Percentiles rank a stretch among this genome's conserved stretches.
Conservation (phyloP, 495 filamentous ascomycete genomes). For the Aeminium ludgeri region DNA sequence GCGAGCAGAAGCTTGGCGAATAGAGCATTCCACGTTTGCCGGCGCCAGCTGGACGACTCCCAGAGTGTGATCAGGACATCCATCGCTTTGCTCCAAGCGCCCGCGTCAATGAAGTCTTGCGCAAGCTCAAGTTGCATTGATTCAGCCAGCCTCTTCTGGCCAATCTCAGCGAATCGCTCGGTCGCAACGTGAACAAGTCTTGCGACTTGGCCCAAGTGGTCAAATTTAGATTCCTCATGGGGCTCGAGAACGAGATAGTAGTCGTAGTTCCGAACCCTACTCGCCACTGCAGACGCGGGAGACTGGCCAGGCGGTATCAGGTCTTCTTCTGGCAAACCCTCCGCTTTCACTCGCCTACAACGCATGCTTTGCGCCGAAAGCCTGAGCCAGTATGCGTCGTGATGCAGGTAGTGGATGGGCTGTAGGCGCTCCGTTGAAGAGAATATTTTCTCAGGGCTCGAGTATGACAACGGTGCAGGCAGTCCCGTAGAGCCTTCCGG, state of each 20-base stretch:
- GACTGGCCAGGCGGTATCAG: slow-evolving; percentile 47
- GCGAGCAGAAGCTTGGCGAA: slow-evolving; percentile 58
- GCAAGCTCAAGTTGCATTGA: slow-evolving; percentile 53
- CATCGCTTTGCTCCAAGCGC: slow-evolving; percentile 49
- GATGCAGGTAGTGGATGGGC: slow-evolving; percentile 70
- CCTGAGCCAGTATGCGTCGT: slow-evolving; percentile 74
- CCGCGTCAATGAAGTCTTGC: slow-evolving; percentile 44
- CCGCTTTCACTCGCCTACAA: slow-evolving; percentile 41
- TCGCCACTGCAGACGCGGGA: slow-evolving; percentile 49
- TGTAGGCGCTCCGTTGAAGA: slow-evolving; percentile 45
- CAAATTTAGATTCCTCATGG: slow-evolving; percentile 44
- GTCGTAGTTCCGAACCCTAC: slow-evolving; percentile 58
- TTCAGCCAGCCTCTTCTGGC: slow-evolving; percentile 48
- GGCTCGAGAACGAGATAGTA: slow-evolving; percentile 71
- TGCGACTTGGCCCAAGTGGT: slow-evolving; percentile 48
- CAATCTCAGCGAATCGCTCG: slow-evolving; percentile 44
- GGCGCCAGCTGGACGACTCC: slow-evolving; percentile 55
- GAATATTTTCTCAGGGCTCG: slow-evolving; percentile 49
- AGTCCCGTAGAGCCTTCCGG: too few relatives aligned
- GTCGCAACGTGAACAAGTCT: slow-evolving; percentile 43
- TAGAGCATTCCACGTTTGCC: slow-evolving; percentile 65
- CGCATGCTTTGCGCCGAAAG: slow-evolving; percentile 49
- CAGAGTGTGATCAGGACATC: slow-evolving; percentile 53
- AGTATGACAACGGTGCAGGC: slow-evolving; percentile 22
- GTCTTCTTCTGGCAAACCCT: slow-evolving; percentile 59